Percentiles rank a stretch among this genome's conserved stretches.
These are phyloP conservation scores for Purpureocillium lavendulum DNA, from an alignment of 2,329 filamentous ascomycete genomes.

Conservation along the genomic window DNA sequence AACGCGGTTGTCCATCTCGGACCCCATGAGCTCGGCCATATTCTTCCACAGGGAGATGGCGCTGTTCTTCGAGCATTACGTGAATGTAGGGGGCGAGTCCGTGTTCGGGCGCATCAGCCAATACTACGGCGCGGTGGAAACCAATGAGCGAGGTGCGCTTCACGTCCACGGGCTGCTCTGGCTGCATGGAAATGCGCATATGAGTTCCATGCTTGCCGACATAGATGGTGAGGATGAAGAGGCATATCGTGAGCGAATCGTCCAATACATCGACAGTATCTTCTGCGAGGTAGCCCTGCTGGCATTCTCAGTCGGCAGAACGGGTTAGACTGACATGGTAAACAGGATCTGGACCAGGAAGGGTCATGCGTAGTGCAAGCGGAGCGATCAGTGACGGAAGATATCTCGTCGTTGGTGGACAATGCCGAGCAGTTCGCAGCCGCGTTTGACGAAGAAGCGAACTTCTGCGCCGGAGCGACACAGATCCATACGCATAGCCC, in stretches of 20 bases:
- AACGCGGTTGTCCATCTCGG: not conserved
- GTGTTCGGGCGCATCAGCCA: constrained; percentile 5
- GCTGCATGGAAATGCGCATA: not conserved
- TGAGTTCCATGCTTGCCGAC: no score
- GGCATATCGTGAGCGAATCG: not conserved
- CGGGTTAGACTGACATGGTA: no score
- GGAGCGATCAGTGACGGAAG: not conserved
- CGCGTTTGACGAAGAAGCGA: not conserved
- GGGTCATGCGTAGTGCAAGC: not conserved
- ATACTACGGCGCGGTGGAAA: constrained; percentile 1
- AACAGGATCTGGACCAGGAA: not conserved
- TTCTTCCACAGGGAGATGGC: constrained; percentile 6
- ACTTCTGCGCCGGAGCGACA: not conserved
- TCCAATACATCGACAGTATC: not conserved
- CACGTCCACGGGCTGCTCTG: not conserved
- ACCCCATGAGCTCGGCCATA: constrained; percentile 4
- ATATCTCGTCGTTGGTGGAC: not conserved
- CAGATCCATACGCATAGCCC: not conserved
- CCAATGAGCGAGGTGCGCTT: not conserved
- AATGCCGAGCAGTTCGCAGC: not conserved
- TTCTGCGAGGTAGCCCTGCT: no score
- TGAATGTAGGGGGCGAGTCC: constrained; percentile 4
- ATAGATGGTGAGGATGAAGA: no score
- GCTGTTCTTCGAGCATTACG: constrained; percentile 7
- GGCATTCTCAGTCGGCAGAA: no score